phyloP scores from a whole-genome alignment of 2,329 filamentous ascomycete genomes.

The Leptographium radiaticola region DNA sequence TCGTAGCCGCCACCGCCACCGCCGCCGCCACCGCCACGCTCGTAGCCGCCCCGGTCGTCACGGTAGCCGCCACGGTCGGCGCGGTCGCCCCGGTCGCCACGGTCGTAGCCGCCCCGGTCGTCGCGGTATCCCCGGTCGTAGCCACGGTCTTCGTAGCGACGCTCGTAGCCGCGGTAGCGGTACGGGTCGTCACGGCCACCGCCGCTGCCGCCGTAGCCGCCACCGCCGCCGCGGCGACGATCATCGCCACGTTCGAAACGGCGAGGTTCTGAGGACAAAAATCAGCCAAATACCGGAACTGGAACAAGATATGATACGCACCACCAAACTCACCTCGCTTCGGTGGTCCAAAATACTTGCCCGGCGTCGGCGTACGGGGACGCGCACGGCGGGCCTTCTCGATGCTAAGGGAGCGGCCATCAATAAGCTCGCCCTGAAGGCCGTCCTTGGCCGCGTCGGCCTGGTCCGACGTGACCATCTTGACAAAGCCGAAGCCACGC shows the following conservation, averaged over 20 bases:
- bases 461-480: constrained; percentile 92
- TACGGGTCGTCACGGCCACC: constrained; percentile 25
- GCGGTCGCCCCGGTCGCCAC: constrained; percentile 41
- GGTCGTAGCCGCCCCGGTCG: constrained; percentile 25
- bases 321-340: constrained; percentile 67
- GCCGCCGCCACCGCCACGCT: constrained; percentile 35
- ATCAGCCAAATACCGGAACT: too few relatives aligned
- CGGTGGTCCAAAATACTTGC: constrained; percentile 97
- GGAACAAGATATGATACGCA: constrained; percentile 23
- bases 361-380: constrained; percentile 89
- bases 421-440: constrained; percentile 86
- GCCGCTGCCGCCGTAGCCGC: constrained; percentile 38
- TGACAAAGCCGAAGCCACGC: constrained; percentile 97
- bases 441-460: constrained; percentile 95
- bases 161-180: constrained; percentile 24
- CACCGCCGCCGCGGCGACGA: constrained; percentile 40
- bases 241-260: constrained; percentile 50
- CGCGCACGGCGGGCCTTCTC: constrained; percentile 95
- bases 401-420: constrained; percentile 92
- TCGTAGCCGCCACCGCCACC: constrained; percentile 39
- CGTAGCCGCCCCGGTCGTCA: constrained; percentile 24
- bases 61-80: constrained; percentile 25
- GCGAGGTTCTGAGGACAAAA: constrained; percentile 14
- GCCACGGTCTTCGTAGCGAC: constrained; percentile 13
- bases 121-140: constrained; percentile 32